These are phyloP conservation scores for Fusarium mangiferae DNA, from an alignment of 2,329 filamentous ascomycete species.

Conservation along the genomic window DNA sequence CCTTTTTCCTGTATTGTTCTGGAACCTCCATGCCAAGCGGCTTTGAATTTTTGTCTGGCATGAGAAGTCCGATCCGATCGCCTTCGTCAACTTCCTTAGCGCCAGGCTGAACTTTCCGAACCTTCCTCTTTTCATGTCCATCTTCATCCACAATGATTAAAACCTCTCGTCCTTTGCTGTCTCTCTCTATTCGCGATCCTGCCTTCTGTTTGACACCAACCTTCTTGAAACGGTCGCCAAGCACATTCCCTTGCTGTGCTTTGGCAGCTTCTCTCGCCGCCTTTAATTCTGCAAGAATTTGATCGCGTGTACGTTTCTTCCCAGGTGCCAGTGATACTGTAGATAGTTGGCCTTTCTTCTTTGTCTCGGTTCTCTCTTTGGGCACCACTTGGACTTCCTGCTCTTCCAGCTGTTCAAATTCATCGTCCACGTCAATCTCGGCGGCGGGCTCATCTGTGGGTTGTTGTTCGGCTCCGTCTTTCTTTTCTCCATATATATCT, in stretches of 20 bases:
- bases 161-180: constrained; percentile 70
- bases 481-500: constrained; percentile 64
- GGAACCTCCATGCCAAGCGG: constrained; percentile 75
- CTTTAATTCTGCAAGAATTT: constrained; percentile 75
- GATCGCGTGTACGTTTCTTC: constrained; percentile 71
- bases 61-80: constrained; percentile 57
- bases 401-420: constrained; percentile 68
- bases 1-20: constrained; percentile 63
- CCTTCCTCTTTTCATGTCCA: constrained; percentile 73
- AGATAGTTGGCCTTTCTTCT: constrained; percentile 71
- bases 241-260: constrained; percentile 59
- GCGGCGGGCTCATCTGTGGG: constrained; percentile 43
- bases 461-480: constrained; percentile 43
- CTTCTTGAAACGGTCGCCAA: constrained; percentile 72
- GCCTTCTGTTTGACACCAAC: constrained; percentile 66
- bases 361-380: constrained; percentile 58
- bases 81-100: constrained; percentile 50
- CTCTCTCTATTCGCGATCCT: constrained; percentile 68
- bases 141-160: constrained; percentile 74
- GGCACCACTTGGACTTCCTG: constrained; percentile 64
- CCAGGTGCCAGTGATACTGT: constrained; percentile 62
- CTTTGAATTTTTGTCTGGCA: constrained; percentile 65
- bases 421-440: constrained; percentile 67
- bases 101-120: constrained; percentile 62
- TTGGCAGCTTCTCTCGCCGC: constrained; percentile 70